Conservation (phyloP, 257 asterid genomes). For the Penstemon barbatus region DNA sequence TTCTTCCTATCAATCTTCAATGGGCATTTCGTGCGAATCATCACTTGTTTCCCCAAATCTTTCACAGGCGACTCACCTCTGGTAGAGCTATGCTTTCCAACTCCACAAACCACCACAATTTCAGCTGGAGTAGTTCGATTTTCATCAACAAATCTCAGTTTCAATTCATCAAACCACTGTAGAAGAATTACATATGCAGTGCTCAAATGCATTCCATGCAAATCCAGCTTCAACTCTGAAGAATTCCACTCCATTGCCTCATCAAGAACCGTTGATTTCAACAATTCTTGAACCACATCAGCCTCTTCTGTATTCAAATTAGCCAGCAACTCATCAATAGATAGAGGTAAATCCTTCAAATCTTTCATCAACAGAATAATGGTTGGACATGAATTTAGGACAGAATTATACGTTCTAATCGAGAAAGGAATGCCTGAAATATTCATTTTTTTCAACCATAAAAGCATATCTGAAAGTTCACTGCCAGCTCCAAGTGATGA, state of each 20-base stretch:
- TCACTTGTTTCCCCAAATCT: slow-evolving; percentile 58
- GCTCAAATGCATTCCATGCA: slow-evolving; percentile 88
- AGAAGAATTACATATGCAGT: slow-evolving; percentile 69
- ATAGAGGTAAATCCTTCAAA: slow-evolving; percentile 50
- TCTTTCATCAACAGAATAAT: slow-evolving; percentile 49
- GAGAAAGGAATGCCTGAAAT: slow-evolving; percentile 43
- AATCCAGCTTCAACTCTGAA: slow-evolving; percentile 70
- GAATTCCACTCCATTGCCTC: slow-evolving; percentile 56
- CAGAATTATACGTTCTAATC: slow-evolving; percentile 71
- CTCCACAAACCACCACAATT: slow-evolving; percentile 69
- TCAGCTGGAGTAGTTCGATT: slow-evolving; percentile 43
- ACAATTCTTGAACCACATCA: slow-evolving; percentile 51
- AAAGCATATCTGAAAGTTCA: slow-evolving; percentile 53
- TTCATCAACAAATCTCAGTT: slow-evolving; percentile 34
- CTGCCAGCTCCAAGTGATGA: slow-evolving; percentile 66
- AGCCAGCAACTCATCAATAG: slow-evolving; percentile 48
- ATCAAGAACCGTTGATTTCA: slow-evolving; percentile 48
- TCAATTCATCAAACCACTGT: slow-evolving; percentile 69
- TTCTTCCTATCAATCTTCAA: slow-evolving; percentile 75
- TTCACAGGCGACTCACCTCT: slow-evolving; percentile 81
- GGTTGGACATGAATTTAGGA: slow-evolving; percentile 65
- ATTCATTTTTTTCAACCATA: slow-evolving; percentile 68
- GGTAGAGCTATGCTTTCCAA: slow-evolving; percentile 67
- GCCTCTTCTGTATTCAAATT: slow-evolving; percentile 50
- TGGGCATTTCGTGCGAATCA: slow-evolving; percentile 59